Evolutionary conservation across 176 grass and related monocot species (phyloP).

Genomic region (Pharus latifolius): DNA sequence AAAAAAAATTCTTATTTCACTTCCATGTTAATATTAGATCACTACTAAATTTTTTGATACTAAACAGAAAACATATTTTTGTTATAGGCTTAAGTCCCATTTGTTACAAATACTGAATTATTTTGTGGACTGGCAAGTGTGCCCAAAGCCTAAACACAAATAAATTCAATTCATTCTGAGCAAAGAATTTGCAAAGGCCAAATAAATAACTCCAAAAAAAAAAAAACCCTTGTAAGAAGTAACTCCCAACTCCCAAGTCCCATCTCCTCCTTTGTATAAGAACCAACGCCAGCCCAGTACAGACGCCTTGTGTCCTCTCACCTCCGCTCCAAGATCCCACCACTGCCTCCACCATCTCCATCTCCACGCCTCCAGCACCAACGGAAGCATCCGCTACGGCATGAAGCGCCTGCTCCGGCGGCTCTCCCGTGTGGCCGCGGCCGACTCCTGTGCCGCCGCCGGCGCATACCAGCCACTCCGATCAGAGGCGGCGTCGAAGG

Average conservation of each 20-base stretch:
- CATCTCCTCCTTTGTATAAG: slow-evolving; percentile 11
- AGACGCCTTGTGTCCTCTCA: background rate
- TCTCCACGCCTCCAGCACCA: background rate
- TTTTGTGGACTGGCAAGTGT: background rate
- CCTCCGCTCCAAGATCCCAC: background rate
- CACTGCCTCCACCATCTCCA: background rate
- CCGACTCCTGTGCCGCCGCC: slow-evolving; percentile 19
- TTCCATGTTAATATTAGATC: too few species aligned
- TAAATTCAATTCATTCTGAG: background rate
- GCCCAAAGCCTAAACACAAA: background rate
- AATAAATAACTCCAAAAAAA: background rate
- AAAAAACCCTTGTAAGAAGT: background rate
- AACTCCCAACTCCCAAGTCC: background rate
- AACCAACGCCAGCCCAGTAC: slow-evolving; percentile 23
- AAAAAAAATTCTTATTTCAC: too few species aligned
- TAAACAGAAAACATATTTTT: too few species aligned
- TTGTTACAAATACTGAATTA: background rate
- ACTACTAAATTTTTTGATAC: too few species aligned
- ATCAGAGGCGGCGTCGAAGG: background rate
- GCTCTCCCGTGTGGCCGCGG: slow-evolving; percentile 66
- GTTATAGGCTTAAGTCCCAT: too few species aligned
- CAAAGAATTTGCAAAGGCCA: background rate
- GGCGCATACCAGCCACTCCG: slow-evolving; percentile 35
- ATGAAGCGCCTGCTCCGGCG: slow-evolving; percentile 60
- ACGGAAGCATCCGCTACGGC: background rate